Base-by-base conservation (phyloP, 371 early-diverging fungal genomes). In the Entomophthora muscae region DNA sequence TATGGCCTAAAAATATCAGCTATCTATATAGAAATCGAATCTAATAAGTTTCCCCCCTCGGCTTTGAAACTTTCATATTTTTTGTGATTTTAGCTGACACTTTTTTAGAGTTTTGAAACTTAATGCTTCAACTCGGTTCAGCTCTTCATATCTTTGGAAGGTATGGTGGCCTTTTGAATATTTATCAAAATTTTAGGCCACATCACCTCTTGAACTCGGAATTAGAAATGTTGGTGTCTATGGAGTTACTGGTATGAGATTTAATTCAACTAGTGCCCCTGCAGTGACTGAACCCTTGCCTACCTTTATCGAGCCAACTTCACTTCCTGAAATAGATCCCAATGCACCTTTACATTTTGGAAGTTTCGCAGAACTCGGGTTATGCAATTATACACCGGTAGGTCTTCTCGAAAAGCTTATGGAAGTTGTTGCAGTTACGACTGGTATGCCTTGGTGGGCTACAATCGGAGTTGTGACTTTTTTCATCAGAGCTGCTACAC, bases 371-470 rank as follows among this genome's bases (percentile, higher is more conserved):
- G 81, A 81, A 1, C 76, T 87, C 75, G 91, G 91, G 22, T 73
- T 91, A 61, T 83, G 78, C 66, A 75, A 84, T 64, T 81, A 74
- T 61, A 79, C 89, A 2, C 93, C 93, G 26, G 85, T 86, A 1
- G 94, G 91, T 52, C 68, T 78, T 30, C 66, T 85, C 52, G 85
- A 95, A 70, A 75, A 76, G 1, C 66, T 82, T 26, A 66, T 94
- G 61, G 97, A 97, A 71, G 77, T 76, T 24, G 70, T 89, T 42
- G 82, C 92, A 69, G 85, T 94, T 3, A 73, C 76, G 51, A 82
- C 84, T 10, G 94, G 92, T 0, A 66, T 97, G 61, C 94, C 95
- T 10, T 96, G 97, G 97, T 94, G 88, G 88, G 90, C 77, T 0
- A 83, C 93, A 3, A 93, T 97, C 63, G 80, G 79, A 1, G 72